These are phyloP conservation scores for Calonectria pseudoturangicola DNA, from an alignment of 2,329 filamentous ascomycete species.

Conservation along the genomic window DNA sequence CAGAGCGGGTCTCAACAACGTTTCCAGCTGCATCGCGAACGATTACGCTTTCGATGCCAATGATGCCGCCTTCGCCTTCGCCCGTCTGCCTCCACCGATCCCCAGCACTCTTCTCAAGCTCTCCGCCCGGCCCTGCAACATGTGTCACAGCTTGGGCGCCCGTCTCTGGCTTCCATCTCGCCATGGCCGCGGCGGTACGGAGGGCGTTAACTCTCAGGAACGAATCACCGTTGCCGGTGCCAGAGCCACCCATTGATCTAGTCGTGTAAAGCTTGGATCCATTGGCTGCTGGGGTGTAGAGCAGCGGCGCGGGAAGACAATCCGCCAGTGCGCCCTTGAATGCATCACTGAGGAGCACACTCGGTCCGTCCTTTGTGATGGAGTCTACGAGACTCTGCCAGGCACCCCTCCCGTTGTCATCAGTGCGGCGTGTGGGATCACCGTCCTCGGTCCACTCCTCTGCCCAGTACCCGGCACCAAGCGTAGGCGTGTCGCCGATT, in stretches of 20 bases:
- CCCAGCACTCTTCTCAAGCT: constrained; percentile 84
- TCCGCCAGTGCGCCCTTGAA: constrained; percentile 73
- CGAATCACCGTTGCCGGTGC: constrained; percentile 92
- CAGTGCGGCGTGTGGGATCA: constrained; percentile 52
- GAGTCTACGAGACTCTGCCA: constrained; percentile 44
- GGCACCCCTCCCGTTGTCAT: background rate
- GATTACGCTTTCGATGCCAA: constrained; percentile 81
- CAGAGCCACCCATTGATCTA: constrained; percentile 77
- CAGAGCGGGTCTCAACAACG: constrained; percentile 64
- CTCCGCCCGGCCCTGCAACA: constrained; percentile 82
- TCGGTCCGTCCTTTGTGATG: constrained; percentile 39
- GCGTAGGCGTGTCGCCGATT: constrained; percentile 89
- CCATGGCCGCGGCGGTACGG: constrained; percentile 83
- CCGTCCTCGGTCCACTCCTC: constrained; percentile 82
- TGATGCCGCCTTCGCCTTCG: constrained; percentile 90
- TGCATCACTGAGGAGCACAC: constrained; percentile 55
- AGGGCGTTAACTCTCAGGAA: constrained; percentile 84
- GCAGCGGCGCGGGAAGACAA: constrained; percentile 73
- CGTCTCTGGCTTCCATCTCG: constrained; percentile 74
- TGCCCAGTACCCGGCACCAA: constrained; percentile 93
- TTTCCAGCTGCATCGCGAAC: constrained; percentile 65
- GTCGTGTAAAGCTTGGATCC: constrained; percentile 44
- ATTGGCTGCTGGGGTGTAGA: constrained; percentile 59
- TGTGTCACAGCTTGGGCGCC: constrained; percentile 76
- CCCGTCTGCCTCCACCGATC: constrained; percentile 83